Evolutionary conservation across 495 filamentous ascomycete species (phyloP).

Genomic region (Tuber indicum): DNA sequence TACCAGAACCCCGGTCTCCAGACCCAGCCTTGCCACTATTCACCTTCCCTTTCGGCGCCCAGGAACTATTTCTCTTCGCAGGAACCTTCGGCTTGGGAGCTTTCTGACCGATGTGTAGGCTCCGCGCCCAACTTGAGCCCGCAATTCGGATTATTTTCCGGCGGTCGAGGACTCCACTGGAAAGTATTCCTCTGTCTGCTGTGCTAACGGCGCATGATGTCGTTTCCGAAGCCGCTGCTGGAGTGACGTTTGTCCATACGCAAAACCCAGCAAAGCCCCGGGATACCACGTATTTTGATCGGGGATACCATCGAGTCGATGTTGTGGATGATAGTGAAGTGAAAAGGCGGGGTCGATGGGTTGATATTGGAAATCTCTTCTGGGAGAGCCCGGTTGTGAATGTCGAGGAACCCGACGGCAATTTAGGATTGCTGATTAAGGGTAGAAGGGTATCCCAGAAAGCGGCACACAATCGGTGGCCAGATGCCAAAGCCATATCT

Average conservation of each 20-base stretch:
- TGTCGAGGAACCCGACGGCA: constrained; percentile 20
- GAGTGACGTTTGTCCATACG: constrained; percentile 36
- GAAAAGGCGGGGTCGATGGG: constrained; percentile 25
- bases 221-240: constrained; percentile 32
- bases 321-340: constrained; percentile 20
- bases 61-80: constrained; percentile 12
- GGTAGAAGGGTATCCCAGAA: constrained; percentile 37
- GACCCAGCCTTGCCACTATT: constrained; percentile 19
- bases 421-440: constrained; percentile 25
- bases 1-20: constrained; percentile 16
- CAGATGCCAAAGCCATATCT: constrained; percentile 35
- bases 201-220: constrained; percentile 28
- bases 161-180: constrained; percentile 21
- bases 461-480: constrained; percentile 38
- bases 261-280: constrained; percentile 41
- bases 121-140: constrained; percentile 26
- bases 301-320: constrained; percentile 28
- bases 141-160: constrained; percentile 30
- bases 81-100: constrained; percentile 26
- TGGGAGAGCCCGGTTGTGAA: constrained; percentile 25
- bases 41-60: constrained; percentile 4
- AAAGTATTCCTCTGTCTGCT: constrained; percentile 18
- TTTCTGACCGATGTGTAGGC: constrained; percentile 23
- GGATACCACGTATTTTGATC: constrained; percentile 41
- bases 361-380: constrained; percentile 18